phyloP scores from a whole-genome alignment of 1,284 basidiomycete species.

The Mixia osmundae region DNA sequence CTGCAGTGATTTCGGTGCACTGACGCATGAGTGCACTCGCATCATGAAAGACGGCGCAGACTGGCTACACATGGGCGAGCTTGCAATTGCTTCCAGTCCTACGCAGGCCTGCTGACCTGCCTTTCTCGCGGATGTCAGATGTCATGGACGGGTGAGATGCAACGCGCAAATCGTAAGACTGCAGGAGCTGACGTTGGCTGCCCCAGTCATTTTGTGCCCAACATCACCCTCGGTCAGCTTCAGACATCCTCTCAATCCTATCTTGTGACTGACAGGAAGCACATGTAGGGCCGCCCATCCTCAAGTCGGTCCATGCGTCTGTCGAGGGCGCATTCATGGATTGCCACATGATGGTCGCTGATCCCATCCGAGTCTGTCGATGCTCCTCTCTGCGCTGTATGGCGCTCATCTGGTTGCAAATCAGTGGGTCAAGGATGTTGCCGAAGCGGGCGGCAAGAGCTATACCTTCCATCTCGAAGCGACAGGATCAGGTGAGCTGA shows the following conservation, averaged over 20 bases:
- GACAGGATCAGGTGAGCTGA: constrained; percentile 35
- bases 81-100: constrained; percentile 9
- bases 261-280: not conserved
- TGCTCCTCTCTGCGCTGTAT: not conserved
- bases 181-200: not conserved
- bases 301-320: constrained; percentile 64
- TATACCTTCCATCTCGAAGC: constrained; percentile 98
- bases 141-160: constrained; percentile 74
- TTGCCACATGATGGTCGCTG: constrained; percentile 98
- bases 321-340: constrained; percentile 97
- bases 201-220: constrained; percentile 82
- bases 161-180: not conserved
- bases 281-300: constrained; percentile 54
- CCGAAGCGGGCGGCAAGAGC: constrained; percentile 74
- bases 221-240: constrained; percentile 69
- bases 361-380: constrained; percentile 53
- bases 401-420: not conserved
- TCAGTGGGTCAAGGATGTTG: constrained; percentile 90
- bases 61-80: constrained; percentile 86
- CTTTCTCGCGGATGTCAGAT: constrained; percentile 31
- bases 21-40: constrained; percentile 69
- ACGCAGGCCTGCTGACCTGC: not conserved
- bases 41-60: constrained; percentile 81
- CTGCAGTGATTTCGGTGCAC: constrained; percentile 76
- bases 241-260: not conserved